Evolutionary conservation across 2,329 filamentous ascomycete genomes (phyloP).

Genomic region (Pseudocercospora macadamiae): DNA sequence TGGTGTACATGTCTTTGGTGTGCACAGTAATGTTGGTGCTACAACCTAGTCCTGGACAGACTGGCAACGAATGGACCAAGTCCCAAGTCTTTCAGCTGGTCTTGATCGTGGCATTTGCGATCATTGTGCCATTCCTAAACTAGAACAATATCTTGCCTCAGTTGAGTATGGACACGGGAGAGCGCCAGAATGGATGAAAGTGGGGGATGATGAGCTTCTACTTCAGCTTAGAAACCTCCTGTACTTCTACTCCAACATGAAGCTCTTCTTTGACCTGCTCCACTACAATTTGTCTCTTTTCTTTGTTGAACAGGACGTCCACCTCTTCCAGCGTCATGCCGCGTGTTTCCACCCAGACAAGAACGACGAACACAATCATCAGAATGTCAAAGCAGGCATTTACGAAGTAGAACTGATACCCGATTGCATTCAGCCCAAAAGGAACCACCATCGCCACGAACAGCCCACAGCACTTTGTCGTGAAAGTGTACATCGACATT

Average conservation of each 20-base stretch:
- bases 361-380: background rate
- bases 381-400: constrained; percentile 8
- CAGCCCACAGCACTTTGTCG: constrained; percentile 5
- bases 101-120: no score
- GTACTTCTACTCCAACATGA: background rate
- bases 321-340: constrained; percentile 42
- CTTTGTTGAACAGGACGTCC: constrained; percentile 37
- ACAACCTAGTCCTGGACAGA: no score
- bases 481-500: constrained; percentile 7
- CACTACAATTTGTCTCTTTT: constrained; percentile 8
- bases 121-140: no score
- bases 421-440: background rate
- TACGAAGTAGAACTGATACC: constrained; percentile 7
- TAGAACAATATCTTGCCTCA: no score
- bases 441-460: constrained; percentile 12
- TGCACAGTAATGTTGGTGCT: no score
- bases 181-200: no score
- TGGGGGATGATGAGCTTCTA: background rate
- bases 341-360: constrained; percentile 30
- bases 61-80: no score
- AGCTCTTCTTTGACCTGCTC: constrained; percentile 3
- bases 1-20: no score
- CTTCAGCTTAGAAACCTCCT: background rate
- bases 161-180: no score
- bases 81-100: no score